Percentiles rank a stretch among this genome's conserved stretches.
Evolutionary conservation across 495 filamentous ascomycete species (phyloP).

Genomic region (Cercophora newfieldiana): DNA sequence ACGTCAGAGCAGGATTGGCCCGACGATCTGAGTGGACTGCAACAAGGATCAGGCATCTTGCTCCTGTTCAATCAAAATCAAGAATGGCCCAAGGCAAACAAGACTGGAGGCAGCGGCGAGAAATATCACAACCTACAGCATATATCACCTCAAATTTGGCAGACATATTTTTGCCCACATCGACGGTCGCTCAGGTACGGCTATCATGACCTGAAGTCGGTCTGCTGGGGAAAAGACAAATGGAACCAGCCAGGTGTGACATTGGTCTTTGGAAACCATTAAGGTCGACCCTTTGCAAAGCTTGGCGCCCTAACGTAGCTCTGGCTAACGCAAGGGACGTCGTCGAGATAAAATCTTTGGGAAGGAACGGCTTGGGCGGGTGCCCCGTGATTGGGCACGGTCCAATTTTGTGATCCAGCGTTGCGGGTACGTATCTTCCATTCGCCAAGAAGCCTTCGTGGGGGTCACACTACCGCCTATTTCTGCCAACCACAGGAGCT

Average conservation of each 20-base stretch:
- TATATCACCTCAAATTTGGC: constrained; percentile 11
- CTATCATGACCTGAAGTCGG: neutral
- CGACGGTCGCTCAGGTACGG: too few species aligned
- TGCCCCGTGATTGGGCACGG: constrained; percentile 13
- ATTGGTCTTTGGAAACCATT: neutral
- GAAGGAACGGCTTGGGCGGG: neutral
- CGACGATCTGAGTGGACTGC: constrained; percentile 20
- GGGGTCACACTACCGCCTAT: constrained; percentile 2
- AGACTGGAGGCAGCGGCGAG: constrained; percentile 14
- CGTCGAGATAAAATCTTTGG: neutral
- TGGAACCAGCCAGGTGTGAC: neutral
- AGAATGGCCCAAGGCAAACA: neutral
- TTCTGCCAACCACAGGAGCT: neutral
- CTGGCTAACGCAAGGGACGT: constrained; percentile 10
- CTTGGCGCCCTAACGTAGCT: neutral
- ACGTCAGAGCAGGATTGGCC: constrained; percentile 17
- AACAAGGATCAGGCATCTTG: constrained; percentile 19
- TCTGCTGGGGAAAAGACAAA: neutral
- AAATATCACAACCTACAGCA: constrained; percentile 17
- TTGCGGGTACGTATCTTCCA: too few species aligned
- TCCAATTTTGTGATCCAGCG: neutral
- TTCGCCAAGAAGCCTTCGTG: neutral
- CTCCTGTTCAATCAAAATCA: constrained; percentile 18
- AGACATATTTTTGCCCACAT: neutral
- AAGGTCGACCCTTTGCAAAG: neutral